Base-by-base conservation (phyloP, 352 stramenopile species). In the Albugo laibachii region DNA sequence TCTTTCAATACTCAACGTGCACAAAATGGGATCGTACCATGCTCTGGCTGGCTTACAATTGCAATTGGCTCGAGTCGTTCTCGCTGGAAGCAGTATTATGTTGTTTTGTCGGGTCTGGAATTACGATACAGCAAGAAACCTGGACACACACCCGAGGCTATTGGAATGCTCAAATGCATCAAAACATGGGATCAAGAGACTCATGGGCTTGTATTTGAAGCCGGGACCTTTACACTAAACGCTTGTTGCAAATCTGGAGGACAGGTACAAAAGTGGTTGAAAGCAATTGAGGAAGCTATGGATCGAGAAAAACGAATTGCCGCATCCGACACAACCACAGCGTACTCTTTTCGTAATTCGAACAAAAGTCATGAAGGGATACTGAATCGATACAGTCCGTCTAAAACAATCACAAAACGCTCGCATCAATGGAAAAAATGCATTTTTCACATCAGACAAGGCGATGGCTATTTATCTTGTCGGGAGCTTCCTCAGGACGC, bases 41-140 rank as follows among this genome's bases (percentile, higher is more conserved):
- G 70, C 48, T 65, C 62, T n/a, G 70, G 68, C 6, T 85, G 70
- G 69, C 53, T 88, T 11, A 74, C 24, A 31, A 67, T 46, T 66
- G 83, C 39, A 65, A 80, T 48, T 59, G 58, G 52, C 58, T 57
- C 24, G 24, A 31, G 8, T 31, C 24, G 24, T n/a, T 69, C 66
- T 12, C 66, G 84, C 47, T 88, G 75, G 75, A 84, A 83, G 48
- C 62, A 63, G 11, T 78, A 79, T 43, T 83, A 74, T 43, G 75
- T 70, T 0, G 68, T 80, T 41, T 55, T 85, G 2, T 81, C 75
- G 0, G 75, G 75, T 0, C 50, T 71, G 2, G 72, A 88, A 36
- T 84, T 88, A 44, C 76, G 77, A 51, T 85, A 78, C 65, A 75
- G 66, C 49, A 66, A 73, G 20, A 71, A 65, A 1, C 59, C 59